Evolutionary conservation across 2,329 filamentous ascomycete genomes (phyloP), one percentile per base, ranked within the genome.

Genomic region (Diaporthe aspalathi): DNA sequence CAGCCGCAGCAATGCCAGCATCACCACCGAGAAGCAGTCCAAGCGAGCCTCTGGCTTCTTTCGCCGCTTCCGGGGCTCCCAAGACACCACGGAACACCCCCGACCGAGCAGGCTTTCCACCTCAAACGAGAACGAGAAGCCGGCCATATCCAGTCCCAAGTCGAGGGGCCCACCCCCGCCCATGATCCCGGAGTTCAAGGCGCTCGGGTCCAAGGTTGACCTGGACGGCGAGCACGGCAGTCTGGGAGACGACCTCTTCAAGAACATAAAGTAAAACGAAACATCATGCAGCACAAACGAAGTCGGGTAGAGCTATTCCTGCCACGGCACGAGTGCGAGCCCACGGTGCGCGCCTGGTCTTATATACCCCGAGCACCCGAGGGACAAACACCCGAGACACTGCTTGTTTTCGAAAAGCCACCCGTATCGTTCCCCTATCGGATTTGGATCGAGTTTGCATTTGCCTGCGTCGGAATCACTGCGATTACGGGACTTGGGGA

Each of bases 21-120:
- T 86, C 68, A 74, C 83, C 74, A 87, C 87, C 75, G 86, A 88
- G 40, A 86, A 84, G 75, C 89, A 87, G 78, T 79, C 84, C 73
- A 89, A 84, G 78, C 86, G 88, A 72, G 82, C 82, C 75, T 90
- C 88, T 76, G 87, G 87, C 49, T 90, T 88, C 88, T 90, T 90
- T 76, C 84, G 85, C 74, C 84, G 87, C 71, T 82, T 90, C 75
- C 83, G 86, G 70, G 80, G 81, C 43, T 78, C 77, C 68, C 78
- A 81, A 65, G 80, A 82, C 22, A 72, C 78, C 12, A 50, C 60
- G 24, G 74, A 76, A 9, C 73, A 77, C 53, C 79, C 72, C 22
- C 79, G 86, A 50, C 76, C 82, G 56, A 86, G 83, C 76, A 77
- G 84, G 71, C 74, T 84, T 57, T 81, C 84, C 70, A 81, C 85